These are phyloP conservation scores for Saraca asoca DNA, from an alignment of 331 rosid species.

Conservation along the genomic window DNA sequence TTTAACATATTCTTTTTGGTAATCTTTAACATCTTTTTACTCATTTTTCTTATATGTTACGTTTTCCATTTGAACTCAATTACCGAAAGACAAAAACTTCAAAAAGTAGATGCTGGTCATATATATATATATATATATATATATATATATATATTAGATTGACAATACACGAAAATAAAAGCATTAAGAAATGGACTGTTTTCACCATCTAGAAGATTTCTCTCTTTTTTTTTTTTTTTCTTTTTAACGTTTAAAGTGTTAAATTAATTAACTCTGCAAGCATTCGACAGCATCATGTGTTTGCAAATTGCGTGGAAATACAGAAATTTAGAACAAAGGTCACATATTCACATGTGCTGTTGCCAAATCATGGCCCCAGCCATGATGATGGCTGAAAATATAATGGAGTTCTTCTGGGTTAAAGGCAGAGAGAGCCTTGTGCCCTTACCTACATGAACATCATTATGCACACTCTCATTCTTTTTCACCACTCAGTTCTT, in stretches of 20 bases:
- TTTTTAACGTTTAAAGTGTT: background rate
- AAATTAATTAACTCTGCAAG: background rate
- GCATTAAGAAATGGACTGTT: too few relatives aligned
- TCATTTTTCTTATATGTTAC: too few relatives aligned
- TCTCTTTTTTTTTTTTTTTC: too few relatives aligned
- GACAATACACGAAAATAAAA: too few relatives aligned
- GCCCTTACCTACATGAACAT: conserved; percentile 3
- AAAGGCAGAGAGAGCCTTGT: conserved; percentile 28
- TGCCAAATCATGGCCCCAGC: conserved; percentile 30
- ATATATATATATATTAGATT: too few relatives aligned
- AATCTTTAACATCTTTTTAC: too few relatives aligned
- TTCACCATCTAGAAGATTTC: too few relatives aligned
- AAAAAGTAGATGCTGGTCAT: too few relatives aligned
- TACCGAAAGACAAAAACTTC: too few relatives aligned
- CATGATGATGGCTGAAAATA: conserved; percentile 35
- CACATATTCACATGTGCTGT: conserved; percentile 36
- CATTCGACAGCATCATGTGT: background rate
- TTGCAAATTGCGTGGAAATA: background rate
- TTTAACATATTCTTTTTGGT: too few relatives aligned
- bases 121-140: too few relatives aligned
- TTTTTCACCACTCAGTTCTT: conserved; percentile 11
- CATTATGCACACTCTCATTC: conserved; percentile 28
- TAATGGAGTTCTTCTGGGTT: conserved; percentile 8
- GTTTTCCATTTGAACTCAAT: too few relatives aligned
- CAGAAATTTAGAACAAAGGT: background rate